These are phyloP conservation scores for Raphanus sativus DNA, from an alignment of 345 rosid species.

Conservation along the genomic window DNA sequence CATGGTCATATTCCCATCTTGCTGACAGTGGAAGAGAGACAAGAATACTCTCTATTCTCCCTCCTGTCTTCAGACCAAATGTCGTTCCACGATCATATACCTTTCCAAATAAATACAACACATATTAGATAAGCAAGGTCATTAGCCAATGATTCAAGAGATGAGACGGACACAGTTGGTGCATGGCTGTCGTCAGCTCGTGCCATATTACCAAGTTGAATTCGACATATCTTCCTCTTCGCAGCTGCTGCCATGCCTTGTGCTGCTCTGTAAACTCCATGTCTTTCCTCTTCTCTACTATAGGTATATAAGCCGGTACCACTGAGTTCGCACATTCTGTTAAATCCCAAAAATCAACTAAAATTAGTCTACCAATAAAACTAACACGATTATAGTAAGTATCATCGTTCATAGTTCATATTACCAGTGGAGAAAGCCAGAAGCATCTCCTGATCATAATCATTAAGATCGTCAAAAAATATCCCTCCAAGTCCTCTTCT, in stretches of 20 bases:
- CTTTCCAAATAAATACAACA: conserved; percentile 40
- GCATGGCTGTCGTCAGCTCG: too few species aligned
- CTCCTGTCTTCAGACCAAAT: conserved; percentile 96
- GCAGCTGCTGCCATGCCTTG: conserved; percentile 96
- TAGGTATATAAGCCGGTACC: conserved; percentile 88
- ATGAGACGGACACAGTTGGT: too few species aligned
- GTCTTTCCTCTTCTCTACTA: conserved; percentile 79
- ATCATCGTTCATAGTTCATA: too few species aligned
- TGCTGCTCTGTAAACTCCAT: conserved; percentile 69
- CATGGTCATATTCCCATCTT: conserved; percentile 98
- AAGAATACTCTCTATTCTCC: conserved; percentile 93
- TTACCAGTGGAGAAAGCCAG: conserved; percentile 91
- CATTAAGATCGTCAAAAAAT: conserved; percentile 95
- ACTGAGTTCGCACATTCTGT: conserved; percentile 95
- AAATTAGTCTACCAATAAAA: conserved; percentile 18
- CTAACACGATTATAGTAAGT: too few species aligned
- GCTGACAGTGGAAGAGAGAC: conserved; percentile 92
- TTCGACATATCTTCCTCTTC: conserved; percentile 95
- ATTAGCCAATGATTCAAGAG: too few species aligned
- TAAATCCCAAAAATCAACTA: not conserved
- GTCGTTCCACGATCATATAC: conserved; percentile 98
- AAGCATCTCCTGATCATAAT: conserved; percentile 92
- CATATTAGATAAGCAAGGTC: conserved; percentile 1
- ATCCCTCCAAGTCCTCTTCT: conserved; percentile 98
- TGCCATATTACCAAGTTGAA: conserved; percentile 97